Conservation (phyloP, 1,284 basidiomycete genomes). For the Dichomitus squalens region DNA sequence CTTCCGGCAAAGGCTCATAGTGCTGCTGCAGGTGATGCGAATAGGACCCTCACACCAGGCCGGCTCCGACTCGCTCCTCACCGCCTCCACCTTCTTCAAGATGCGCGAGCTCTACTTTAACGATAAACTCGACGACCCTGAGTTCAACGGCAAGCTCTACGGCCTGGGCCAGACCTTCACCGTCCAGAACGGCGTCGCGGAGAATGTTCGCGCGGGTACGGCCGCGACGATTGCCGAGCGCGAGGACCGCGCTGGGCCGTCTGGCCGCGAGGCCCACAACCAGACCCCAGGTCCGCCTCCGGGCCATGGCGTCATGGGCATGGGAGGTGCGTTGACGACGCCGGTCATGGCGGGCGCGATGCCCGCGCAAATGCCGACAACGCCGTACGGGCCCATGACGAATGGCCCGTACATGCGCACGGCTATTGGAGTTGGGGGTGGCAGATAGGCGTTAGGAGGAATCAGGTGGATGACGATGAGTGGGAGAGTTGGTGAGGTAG, state of each 20-base stretch:
- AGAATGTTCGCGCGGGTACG: slow-evolving; percentile 60
- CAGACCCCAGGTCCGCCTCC: slow-evolving; percentile 50
- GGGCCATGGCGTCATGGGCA: slow-evolving; percentile 40
- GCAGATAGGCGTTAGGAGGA: slow-evolving; percentile 43
- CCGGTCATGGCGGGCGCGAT: slow-evolving; percentile 38
- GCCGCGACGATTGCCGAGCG: slow-evolving; percentile 74
- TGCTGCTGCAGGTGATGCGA: slow-evolving; percentile 69
- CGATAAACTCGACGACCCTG: slow-evolving; percentile 79
- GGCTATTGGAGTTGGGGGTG: slow-evolving; percentile 59
- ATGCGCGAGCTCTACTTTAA: slow-evolving; percentile 92
- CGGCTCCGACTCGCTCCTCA: slow-evolving; percentile 93
- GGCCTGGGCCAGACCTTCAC: slow-evolving; percentile 78
- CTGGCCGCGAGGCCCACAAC: slow-evolving; percentile 53
- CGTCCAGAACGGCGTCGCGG: slow-evolving; percentile 62
- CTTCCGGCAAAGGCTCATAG: background rate
- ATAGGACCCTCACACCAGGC: slow-evolving; percentile 96
- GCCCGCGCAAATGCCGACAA: slow-evolving; percentile 45
- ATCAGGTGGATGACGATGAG: background rate
- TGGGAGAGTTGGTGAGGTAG: background rate
- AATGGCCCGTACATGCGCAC: slow-evolving; percentile 68
- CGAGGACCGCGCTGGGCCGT: slow-evolving; percentile 56
- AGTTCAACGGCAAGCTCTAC: slow-evolving; percentile 78
- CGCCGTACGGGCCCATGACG: slow-evolving; percentile 60
- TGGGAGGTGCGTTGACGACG: slow-evolving; percentile 46
- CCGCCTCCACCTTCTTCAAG: slow-evolving; percentile 94